Evolutionary conservation across 139 green algal species (phyloP), one percentile per base, ranked within the genome.

Genomic region (Mesotaenium endlicherianum): DNA sequence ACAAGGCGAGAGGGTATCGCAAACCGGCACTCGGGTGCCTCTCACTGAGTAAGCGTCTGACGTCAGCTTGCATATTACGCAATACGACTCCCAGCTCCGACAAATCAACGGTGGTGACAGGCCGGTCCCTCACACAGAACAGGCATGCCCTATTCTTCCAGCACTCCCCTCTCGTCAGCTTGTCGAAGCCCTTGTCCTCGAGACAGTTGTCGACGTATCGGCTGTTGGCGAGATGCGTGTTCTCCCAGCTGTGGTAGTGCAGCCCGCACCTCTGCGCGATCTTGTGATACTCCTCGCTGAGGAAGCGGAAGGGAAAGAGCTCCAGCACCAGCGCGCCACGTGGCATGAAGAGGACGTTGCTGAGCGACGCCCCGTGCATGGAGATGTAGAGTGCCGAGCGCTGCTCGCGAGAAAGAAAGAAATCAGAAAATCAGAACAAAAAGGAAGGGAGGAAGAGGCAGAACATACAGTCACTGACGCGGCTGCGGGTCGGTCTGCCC

Each of bases 321-420:
- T 83, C 79, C 39, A 85, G 41, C 1, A 85, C 70, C 26, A n/a
- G 34, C 20, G 69, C 69, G 43, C 71, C 71, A 49, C 39, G 79
- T 30, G 79, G 79, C 72, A 85, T 85, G 79, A 85, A 85, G 71
- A 85, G 67, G 42, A 84, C n/a, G 44, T 85, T 85, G 41, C 70
- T 67, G 26, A 85, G 42, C 17, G 79, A 41, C 14, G 79, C 45
- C 20, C 79, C 55, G 0, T 85, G 71, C 45, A 85, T 80, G 41
- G 39, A 42, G 30, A 85, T 42, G 42, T 64, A 77, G 4, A 85
- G 49, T 17, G 70, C 79, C 26, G 79, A 84, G n/a, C 57, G 30
- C 75, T 82, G 75, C 47, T 26, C 4, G 41, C 64, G 26, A 64
- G 53, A 64, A 64, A 64, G 53, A 26, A 64, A 64, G 26, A 64